Conservation (phyloP, 169 alveolate species). For the Cryptosporidium viatorum region DNA sequence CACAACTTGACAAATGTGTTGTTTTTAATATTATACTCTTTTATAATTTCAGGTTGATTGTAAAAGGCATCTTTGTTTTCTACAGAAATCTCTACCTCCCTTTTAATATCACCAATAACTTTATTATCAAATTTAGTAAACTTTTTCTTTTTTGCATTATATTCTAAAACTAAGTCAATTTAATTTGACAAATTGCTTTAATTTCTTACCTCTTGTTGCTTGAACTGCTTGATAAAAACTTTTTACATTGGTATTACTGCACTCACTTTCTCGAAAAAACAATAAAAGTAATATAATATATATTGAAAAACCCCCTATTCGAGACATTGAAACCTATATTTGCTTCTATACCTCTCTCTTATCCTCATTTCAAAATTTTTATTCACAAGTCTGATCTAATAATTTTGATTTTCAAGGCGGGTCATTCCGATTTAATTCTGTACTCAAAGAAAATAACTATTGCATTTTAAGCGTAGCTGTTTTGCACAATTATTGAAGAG, state of each 20-base stretch:
- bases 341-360: not conserved
- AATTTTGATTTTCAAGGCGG: conserved; percentile 3
- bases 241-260: not conserved
- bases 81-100: not conserved
- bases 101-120: conserved; percentile 11
- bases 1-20: conserved; percentile 64
- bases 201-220: conserved; percentile 20
- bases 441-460: not conserved
- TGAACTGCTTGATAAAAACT: not conserved
- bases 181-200: not conserved
- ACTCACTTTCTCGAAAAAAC: conserved; percentile 12
- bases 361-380: not conserved
- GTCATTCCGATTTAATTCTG: not conserved
- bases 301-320: not conserved
- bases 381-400: conserved; percentile 10
- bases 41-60: not conserved
- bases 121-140: conserved; percentile 47
- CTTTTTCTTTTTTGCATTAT: conserved; percentile 5
- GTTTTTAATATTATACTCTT: conserved; percentile 25
- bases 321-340: not conserved
- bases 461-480: not conserved
- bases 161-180: conserved; percentile 9
- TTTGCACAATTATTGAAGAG: not conserved
- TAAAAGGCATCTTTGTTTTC: conserved; percentile 1
- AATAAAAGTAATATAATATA: not conserved